Evolutionary conservation across 345 rosid genomes (phyloP).

Genomic region (Passiflora organensis): DNA sequence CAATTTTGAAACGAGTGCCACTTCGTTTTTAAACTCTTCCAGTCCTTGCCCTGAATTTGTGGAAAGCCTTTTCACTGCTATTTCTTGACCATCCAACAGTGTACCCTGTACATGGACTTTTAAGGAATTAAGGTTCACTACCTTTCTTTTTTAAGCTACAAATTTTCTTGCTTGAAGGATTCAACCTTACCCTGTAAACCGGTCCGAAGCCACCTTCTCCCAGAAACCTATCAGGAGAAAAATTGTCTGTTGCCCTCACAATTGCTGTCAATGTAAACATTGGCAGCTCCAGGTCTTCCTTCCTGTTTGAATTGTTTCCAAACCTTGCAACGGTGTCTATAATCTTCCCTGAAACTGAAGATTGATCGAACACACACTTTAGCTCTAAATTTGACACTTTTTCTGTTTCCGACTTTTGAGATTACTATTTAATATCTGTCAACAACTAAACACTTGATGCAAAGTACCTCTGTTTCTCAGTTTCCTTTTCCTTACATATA

Average conservation of each 20-base stretch:
- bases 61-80: constrained; percentile 46
- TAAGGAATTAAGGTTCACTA: too few species aligned
- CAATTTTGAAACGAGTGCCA: constrained; percentile 35
- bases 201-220: constrained; percentile 35
- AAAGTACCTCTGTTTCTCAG: not conserved
- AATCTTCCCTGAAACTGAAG: not conserved
- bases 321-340: not conserved
- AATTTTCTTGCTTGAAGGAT: too few species aligned
- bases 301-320: not conserved
- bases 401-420: too few species aligned
- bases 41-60: constrained; percentile 40
- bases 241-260: constrained; percentile 9
- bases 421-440: too few species aligned
- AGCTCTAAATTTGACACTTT: not conserved
- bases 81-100: constrained; percentile 32
- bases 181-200: constrained; percentile 10
- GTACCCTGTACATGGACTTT: constrained; percentile 18
- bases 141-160: too few species aligned
- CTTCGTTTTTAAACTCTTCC: constrained; percentile 43
- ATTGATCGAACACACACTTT: not conserved
- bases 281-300: not conserved
- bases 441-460: too few species aligned
- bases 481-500: not conserved
- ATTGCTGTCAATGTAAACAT: not conserved
- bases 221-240: constrained; percentile 12